phyloP scores from a whole-genome alignment of 2,329 filamentous ascomycete genomes.

The Scytalidium lignicola region DNA sequence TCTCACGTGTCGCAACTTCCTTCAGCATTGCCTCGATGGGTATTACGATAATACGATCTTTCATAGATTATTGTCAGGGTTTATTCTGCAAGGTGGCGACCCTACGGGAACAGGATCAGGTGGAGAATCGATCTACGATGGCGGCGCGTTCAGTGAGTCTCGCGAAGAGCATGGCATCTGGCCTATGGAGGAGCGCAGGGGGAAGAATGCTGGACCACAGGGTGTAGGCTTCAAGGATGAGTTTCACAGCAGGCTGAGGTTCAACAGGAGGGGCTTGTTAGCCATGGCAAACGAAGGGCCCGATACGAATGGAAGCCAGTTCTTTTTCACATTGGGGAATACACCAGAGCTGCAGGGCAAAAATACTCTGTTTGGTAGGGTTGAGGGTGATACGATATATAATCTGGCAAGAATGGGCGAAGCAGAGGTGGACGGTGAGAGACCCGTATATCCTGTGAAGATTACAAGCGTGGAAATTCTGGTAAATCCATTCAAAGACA shows the following conservation, averaged over 20 bases:
- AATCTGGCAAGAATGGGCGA: constrained; percentile 94
- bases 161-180: constrained; percentile 29
- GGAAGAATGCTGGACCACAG: constrained; percentile 52
- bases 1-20: constrained; percentile 87
- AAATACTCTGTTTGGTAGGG: constrained; percentile 89
- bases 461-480: constrained; percentile 70
- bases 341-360: constrained; percentile 80
- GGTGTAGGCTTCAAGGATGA: constrained; percentile 72
- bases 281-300: constrained; percentile 93
- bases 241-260: constrained; percentile 86
- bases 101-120: constrained; percentile 89
- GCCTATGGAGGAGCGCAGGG: constrained; percentile 60
- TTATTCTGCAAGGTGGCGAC: constrained; percentile 92
- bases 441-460: constrained; percentile 80
- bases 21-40: constrained; percentile 89
- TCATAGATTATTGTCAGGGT: constrained; percentile 85
- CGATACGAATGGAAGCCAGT: constrained; percentile 88
- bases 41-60: constrained; percentile 95
- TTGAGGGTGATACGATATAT: constrained; percentile 93
- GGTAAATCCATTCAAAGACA: constrained; percentile 77
- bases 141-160: constrained; percentile 59
- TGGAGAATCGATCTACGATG: constrained; percentile 87
- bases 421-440: constrained; percentile 74
- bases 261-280: constrained; percentile 82
- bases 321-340: constrained; percentile 89